phyloP scores from a whole-genome alignment of 192 early-diverging fungal genomes.

The Coemansia biformis region DNA sequence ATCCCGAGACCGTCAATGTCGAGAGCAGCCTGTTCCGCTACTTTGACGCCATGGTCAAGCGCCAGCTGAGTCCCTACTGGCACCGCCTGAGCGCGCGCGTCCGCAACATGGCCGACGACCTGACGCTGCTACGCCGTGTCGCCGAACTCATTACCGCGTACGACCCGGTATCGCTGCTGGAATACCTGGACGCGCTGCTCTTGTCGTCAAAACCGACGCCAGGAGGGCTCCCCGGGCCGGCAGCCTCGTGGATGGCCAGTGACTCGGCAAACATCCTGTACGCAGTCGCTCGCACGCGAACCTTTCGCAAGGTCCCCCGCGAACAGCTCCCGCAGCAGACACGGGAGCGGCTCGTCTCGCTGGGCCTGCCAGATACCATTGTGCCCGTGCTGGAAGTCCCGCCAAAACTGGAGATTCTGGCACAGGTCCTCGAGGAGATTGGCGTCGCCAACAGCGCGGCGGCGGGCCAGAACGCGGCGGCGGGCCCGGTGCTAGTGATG shows the following conservation, averaged over 20 bases:
- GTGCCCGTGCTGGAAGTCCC: slow-evolving; percentile 77
- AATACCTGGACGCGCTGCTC: slow-evolving; percentile 79
- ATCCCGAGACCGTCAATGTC: slow-evolving; percentile 74
- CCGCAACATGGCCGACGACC: slow-evolving; percentile 70
- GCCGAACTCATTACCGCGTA: slow-evolving; percentile 73
- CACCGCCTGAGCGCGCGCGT: slow-evolving; percentile 69
- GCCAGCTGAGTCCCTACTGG: slow-evolving; percentile 82
- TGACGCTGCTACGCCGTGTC: slow-evolving; percentile 66
- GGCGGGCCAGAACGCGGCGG: neutral
- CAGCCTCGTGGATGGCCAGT: slow-evolving; percentile 74
- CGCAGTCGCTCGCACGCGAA: slow-evolving; percentile 53
- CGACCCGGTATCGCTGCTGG: slow-evolving; percentile 84
- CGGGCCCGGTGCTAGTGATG: slow-evolving; percentile 31
- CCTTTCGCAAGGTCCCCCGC: slow-evolving; percentile 28
- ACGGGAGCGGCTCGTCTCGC: slow-evolving; percentile 21
- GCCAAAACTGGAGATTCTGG: slow-evolving; percentile 85
- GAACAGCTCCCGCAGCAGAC: slow-evolving; percentile 5
- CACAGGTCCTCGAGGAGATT: slow-evolving; percentile 73
- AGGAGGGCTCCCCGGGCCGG: slow-evolving; percentile 14
- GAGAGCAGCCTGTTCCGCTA: slow-evolving; percentile 82
- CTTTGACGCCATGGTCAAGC: slow-evolving; percentile 74
- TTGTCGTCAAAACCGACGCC: slow-evolving; percentile 51
- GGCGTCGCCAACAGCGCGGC: slow-evolving; percentile 16
- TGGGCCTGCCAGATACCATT: slow-evolving; percentile 62
- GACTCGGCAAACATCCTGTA: slow-evolving; percentile 83